Evolutionary conservation across 2,329 filamentous ascomycete species (phyloP), one percentile per base, ranked within the genome.

Genomic region (Xylaria digitata): DNA sequence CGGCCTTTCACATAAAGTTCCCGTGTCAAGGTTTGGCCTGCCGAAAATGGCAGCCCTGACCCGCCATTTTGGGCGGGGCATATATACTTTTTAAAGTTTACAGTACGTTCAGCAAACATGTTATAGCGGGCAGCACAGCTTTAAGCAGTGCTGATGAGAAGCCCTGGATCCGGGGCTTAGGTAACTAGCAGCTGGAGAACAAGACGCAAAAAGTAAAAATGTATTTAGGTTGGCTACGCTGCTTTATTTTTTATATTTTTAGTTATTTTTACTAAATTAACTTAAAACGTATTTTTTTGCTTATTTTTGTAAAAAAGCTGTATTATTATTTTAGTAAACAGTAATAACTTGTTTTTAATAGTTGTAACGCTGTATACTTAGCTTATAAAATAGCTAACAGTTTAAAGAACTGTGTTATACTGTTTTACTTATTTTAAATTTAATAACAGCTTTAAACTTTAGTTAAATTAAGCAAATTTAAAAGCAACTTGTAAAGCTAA

Each of bases 181-280:
- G 40, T 6, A 17, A 42, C 40, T 8, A 42, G 17, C 17, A 42
- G 40, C 40, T 42, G 7, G 7, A 42, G 17, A 42, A 42, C 7
- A 42, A 32, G 30, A 53, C 4, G 15, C 2, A 34, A 40, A n/a
- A 53, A 34, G 50, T 30, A 40, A 53, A 37, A 53, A 53, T 53
- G 17, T 34, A 48, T 48, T 48, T 48, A 48, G 21, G 3, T 23
- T n/a, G 19, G 19, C 45, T 11, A 48, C 21, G 7, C 21, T 26
- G 45, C 19, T 48, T 11, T 48, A 48, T 48, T n/a, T 48, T 11
- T 48, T 48, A 4, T 23, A 6, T 48, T 23, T 48, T 48, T 48
- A 48, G 6, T 23, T 23, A 23, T 21, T 48, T 23, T 21, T 6
- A 48, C 11, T 48, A n/a, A n/a, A 48, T 48, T 11, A 48, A 48